Percentiles rank a stretch among this genome's conserved stretches.
Evolutionary conservation across 1,139 yeast genomes (phyloP).

Genomic region (Casaregolazyma lundiana): DNA sequence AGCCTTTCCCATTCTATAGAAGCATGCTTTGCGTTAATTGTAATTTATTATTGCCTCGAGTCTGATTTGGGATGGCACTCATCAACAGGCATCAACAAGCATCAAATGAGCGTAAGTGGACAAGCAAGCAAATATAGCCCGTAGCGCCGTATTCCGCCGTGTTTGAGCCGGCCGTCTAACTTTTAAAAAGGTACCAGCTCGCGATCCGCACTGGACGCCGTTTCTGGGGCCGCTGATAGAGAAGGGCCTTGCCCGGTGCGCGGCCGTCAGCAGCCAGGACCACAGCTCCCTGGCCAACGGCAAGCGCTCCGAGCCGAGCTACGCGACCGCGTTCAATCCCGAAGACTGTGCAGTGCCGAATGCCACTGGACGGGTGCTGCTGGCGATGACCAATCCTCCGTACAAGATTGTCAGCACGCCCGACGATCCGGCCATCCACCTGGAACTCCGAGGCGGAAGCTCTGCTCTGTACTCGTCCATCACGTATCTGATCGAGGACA

Average conservation of each 20-base stretch:
- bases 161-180: no score
- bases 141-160: no score
- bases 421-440: slow-evolving; percentile 6
- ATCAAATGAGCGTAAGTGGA: not conserved
- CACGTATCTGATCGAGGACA: slow-evolving; percentile 52
- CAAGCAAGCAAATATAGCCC: no score
- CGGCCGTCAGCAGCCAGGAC: slow-evolving; percentile 4
- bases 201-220: slow-evolving; percentile 27
- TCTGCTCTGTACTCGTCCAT: slow-evolving; percentile 80
- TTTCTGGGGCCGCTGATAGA: slow-evolving; percentile 26
- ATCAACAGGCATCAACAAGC: no score
- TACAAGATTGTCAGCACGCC: slow-evolving; percentile 42
- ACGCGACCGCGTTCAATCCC: slow-evolving; percentile 6
- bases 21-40: not conserved
- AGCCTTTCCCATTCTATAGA: not conserved
- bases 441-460: slow-evolving; percentile 58
- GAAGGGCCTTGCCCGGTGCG: slow-evolving; percentile 5
- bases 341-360: slow-evolving; percentile 6
- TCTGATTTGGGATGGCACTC: not conserved
- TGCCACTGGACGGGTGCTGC: slow-evolving; percentile 57
- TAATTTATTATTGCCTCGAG: not conserved
- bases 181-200: slow-evolving; percentile 10
- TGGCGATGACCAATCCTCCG: slow-evolving; percentile 67
- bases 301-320: not conserved
- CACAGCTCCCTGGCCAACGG: slow-evolving; percentile 1